Evolutionary conservation across 73 alveolate genomes (phyloP).

Genomic region (Paramecium pentaurelia): DNA sequence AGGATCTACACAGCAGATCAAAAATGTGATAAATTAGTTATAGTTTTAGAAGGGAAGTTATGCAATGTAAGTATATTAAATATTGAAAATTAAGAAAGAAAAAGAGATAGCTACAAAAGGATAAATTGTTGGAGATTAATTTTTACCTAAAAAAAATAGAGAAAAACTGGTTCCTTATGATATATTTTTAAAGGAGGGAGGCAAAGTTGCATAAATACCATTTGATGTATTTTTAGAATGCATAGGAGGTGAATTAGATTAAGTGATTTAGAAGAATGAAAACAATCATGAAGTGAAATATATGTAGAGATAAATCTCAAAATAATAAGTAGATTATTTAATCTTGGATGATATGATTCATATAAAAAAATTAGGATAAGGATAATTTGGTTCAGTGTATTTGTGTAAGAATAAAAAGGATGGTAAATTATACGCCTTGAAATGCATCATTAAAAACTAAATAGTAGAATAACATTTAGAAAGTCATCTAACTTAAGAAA

Average conservation of each 20-base stretch:
- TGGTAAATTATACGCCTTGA: conserved; percentile 61
- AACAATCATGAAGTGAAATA: conserved; percentile 54
- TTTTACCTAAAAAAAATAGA: conserved; percentile 62
- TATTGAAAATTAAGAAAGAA: background rate
- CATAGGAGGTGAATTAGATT: conserved; percentile 58
- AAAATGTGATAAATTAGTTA: conserved; percentile 24
- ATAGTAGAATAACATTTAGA: conserved; percentile 57
- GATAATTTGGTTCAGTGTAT: conserved; percentile 69
- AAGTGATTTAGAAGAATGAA: conserved; percentile 51
- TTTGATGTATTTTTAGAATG: conserved; percentile 43
- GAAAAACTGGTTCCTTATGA: conserved; percentile 66
- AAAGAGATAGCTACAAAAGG: conserved; percentile 73
- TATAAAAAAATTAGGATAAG: conserved; percentile 60
- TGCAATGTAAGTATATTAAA: background rate
- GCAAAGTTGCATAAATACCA: conserved; percentile 42
- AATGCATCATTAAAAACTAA: conserved; percentile 64
- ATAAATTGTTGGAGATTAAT: conserved; percentile 64
- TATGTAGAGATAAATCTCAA: conserved; percentile 34
- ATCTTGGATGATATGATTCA: conserved; percentile 42
- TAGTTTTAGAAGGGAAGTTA: conserved; percentile 51
- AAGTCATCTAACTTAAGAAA: conserved; percentile 58
- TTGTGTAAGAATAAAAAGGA: conserved; percentile 45
- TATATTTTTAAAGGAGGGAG: conserved; percentile 62
- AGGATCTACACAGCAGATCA: background rate
- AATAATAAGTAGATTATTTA: conserved; percentile 21